Percentiles rank a stretch among this genome's conserved stretches.
Evolutionary conservation across 2,329 filamentous ascomycete species (phyloP).

Genomic region (Fusarium temperatum): DNA sequence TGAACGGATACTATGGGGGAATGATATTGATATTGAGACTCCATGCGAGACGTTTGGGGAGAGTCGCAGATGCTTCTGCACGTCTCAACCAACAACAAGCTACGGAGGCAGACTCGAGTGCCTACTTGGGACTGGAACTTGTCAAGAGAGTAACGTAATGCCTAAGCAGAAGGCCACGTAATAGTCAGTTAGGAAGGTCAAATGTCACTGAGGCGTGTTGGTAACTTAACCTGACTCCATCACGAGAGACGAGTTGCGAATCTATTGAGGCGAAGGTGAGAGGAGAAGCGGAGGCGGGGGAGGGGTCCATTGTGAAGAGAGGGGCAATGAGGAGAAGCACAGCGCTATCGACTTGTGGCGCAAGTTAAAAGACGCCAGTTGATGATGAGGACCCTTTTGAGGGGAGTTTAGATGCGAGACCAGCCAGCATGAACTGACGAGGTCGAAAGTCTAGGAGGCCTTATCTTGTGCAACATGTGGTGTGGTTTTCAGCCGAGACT

Average conservation of each 20-base stretch:
- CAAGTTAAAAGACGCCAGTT: background rate
- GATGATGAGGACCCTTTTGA: background rate
- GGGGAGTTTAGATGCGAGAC: background rate
- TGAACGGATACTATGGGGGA: background rate
- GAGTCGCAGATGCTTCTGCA: background rate
- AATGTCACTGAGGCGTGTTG: constrained; percentile 1
- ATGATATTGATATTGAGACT: background rate
- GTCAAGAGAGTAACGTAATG: background rate
- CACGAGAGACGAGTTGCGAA: constrained; percentile 14
- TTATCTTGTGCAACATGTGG: background rate
- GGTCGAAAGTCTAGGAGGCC: background rate
- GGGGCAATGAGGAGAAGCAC: constrained; percentile 20
- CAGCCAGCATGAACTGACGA: background rate
- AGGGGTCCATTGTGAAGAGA: constrained; percentile 8
- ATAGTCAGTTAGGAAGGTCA: background rate
- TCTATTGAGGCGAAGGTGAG: constrained; percentile 21
- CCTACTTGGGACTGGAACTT: background rate
- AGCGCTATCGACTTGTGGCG: constrained; percentile 20
- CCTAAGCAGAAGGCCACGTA: background rate
- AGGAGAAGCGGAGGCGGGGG: constrained; percentile 2
- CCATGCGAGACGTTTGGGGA: background rate
- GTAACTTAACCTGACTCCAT: constrained; percentile 12
- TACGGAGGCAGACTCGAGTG: background rate
- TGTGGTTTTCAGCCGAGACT: background rate
- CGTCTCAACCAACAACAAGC: background rate